Evolutionary conservation across 1,284 basidiomycete genomes (phyloP).

Genomic region (Pseudozyma flocculosa): DNA sequence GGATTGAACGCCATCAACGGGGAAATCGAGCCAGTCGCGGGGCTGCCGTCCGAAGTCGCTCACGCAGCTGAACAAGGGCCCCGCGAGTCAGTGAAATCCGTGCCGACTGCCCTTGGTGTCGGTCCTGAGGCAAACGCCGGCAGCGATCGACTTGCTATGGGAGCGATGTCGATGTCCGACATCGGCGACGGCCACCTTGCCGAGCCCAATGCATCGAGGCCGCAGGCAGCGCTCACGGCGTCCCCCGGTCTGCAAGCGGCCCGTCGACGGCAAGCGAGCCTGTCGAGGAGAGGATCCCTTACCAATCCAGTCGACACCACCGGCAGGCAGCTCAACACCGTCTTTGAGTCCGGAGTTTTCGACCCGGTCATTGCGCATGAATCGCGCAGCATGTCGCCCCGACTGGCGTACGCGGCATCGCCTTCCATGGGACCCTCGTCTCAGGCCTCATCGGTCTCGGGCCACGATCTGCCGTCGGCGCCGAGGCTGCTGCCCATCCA

Average conservation of each 20-base stretch:
- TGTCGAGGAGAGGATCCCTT: slow-evolving; percentile 22
- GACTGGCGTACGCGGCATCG: slow-evolving; percentile 24
- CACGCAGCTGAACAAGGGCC: no score
- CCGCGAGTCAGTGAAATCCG: no score
- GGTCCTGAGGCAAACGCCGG: no score
- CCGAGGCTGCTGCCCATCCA: slow-evolving; percentile 41
- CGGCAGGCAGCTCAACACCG: slow-evolving; percentile 27
- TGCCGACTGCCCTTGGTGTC: no score
- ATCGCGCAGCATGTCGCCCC: slow-evolving; percentile 19
- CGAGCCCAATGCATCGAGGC: no score
- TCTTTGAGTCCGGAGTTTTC: slow-evolving; percentile 24
- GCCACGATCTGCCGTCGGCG: slow-evolving; percentile 26
- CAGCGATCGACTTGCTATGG: no score
- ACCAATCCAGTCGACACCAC: slow-evolving; percentile 18
- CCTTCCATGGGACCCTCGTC: slow-evolving; percentile 24
- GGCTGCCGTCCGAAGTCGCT: no score
- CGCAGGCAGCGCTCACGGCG: background rate
- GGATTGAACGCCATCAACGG: no score
- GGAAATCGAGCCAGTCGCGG: no score
- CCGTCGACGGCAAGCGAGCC: background rate
- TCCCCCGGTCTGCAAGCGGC: background rate
- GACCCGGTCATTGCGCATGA: slow-evolving; percentile 26
- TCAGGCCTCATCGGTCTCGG: slow-evolving; percentile 8
- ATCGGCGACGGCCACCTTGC: no score
- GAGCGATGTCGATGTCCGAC: no score